Evolutionary conservation across 495 filamentous ascomycete genomes (phyloP).

Genomic region (Aspergillus bertholletiae): DNA sequence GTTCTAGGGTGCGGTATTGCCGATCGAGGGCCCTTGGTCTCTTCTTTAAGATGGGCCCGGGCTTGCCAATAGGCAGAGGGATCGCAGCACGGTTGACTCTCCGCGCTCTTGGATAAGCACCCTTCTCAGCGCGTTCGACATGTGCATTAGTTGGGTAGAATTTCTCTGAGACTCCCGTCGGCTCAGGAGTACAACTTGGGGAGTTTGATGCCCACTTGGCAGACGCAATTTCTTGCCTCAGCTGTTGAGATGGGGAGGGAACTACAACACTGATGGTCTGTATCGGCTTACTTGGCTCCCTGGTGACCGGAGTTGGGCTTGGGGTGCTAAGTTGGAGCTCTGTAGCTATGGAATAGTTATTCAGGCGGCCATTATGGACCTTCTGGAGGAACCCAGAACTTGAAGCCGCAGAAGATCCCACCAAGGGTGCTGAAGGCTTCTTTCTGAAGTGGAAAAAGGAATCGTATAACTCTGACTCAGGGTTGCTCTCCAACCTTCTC

Average conservation of each 20-base stretch:
- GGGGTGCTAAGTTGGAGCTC: slow-evolving; percentile 6
- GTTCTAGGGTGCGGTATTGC: slow-evolving; percentile 16
- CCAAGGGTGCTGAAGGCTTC: background rate
- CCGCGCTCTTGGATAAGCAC: slow-evolving; percentile 22
- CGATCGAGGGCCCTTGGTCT: slow-evolving; percentile 1
- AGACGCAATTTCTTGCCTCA: slow-evolving; percentile 12
- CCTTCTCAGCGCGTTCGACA: slow-evolving; percentile 16
- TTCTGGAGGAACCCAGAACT: background rate
- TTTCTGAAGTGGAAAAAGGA: background rate
- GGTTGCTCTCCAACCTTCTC: slow-evolving; percentile 12
- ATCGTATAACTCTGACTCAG: background rate
- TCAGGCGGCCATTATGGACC: too few species aligned
- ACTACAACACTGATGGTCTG: slow-evolving; percentile 19
- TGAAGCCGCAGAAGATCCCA: background rate
- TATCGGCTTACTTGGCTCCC: background rate
- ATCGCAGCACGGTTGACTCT: slow-evolving; percentile 13
- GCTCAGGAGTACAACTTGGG: background rate
- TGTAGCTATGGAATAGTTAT: background rate
- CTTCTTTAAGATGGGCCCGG: slow-evolving; percentile 10
- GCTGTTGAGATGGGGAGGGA: slow-evolving; percentile 20
- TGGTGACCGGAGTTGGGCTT: background rate
- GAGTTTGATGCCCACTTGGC: slow-evolving; percentile 2
- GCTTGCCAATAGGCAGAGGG: slow-evolving; percentile 3
- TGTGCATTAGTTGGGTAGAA: slow-evolving; percentile 24
- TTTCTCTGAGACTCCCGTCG: slow-evolving; percentile 17